Evolutionary conservation across 2,329 filamentous ascomycete genomes (phyloP), one percentile per base, ranked within the genome.

Genomic region (Trichoderma lentiforme): DNA sequence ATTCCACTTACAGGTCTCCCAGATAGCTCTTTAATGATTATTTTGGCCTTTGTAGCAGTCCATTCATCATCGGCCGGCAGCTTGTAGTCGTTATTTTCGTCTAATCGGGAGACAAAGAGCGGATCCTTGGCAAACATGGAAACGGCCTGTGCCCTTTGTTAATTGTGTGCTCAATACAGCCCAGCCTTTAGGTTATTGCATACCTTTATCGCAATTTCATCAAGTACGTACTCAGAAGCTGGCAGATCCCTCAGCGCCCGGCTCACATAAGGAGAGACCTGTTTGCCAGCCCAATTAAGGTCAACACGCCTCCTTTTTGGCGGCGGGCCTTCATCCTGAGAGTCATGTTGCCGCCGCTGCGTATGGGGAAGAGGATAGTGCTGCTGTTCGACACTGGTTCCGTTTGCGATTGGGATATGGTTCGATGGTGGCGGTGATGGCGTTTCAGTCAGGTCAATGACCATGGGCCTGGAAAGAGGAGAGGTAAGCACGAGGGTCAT

Each of bases 171-270:
- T 12, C 21, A 67, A 67, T 11, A 12, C n/a, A 9, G n/a, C 18
- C 18, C n/a, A 18, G 14, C 11, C 26, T n/a, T 34, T 18, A 5
- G 8, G 30, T 32, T 43, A 15, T 63, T 14, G 57, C 73, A 65
- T 79, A 83, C 81, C 75, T 77, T 74, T 28, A 77, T 67, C 3
- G 79, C 77, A 32, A 83, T 78, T 2, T 77, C 74, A 15, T 79
- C 69, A 9, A 77, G 60, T 7, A 74, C 74, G 14, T 78, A 80
- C 39, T 72, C 62, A 1, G 73, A 73, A 3, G 34, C 28, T 1
- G 78, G 73, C 0, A 84, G 65, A n/a, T 73, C 34, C 2, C 73
- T 36, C 15, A 82, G 67, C 0, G 76, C 76, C 14, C 69, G 66
- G 68, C 76, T 74, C 15, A 83, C 76, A 30, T 79, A 77, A 1